A percentile compares a stretch with the other conserved stretches of the same genome.
Evolutionary conservation across 805 yeast species (phyloP).

Genomic region (Metschnikowia dekortorum): DNA sequence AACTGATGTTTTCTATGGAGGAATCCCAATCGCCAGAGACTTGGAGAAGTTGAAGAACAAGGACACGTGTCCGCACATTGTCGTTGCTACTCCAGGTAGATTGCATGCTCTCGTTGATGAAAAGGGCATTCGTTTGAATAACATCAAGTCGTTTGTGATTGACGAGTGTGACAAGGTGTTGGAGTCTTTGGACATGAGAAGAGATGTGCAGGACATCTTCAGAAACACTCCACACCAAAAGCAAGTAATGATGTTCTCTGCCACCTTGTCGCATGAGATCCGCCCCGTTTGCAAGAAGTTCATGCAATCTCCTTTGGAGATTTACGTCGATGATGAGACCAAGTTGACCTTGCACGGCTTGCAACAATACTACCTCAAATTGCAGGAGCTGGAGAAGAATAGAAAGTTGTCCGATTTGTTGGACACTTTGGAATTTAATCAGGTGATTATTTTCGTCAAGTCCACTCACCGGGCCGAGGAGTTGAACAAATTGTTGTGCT

Average conservation of each 20-base stretch:
- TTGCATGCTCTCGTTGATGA: conserved; percentile 91
- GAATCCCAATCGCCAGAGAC: conserved; percentile 81
- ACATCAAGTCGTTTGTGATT: conserved; percentile 89
- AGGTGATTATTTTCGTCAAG: conserved; percentile 93
- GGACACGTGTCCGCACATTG: conserved; percentile 93
- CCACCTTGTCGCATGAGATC: conserved; percentile 89
- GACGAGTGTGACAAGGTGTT: conserved; percentile 99
- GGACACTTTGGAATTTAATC: conserved; percentile 94
- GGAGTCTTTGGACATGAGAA: conserved; percentile 90
- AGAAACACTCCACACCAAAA: conserved; percentile 96
- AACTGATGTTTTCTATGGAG: conserved; percentile 97
- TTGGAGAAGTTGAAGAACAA: conserved; percentile 83
- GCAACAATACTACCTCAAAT: conserved; percentile 91
- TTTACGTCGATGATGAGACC: conserved; percentile 95
- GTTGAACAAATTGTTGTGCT: conserved; percentile 81
- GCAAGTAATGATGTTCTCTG: conserved; percentile 99
- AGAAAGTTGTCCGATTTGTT: conserved; percentile 85
- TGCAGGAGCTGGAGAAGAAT: conserved; percentile 89
- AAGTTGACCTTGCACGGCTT: conserved; percentile 96
- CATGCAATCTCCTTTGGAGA: conserved; percentile 96
- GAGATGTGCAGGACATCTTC: conserved; percentile 97
- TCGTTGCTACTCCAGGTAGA: conserved; percentile 98
- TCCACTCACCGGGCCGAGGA: conserved; percentile 90
- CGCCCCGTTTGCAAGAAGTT: conserved; percentile 96
- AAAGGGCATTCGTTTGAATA: conserved; percentile 78